A percentile compares a stretch with the other conserved stretches of the same genome.
These are phyloP conservation scores for Elsinoe arachidis DNA, from an alignment of 2,329 filamentous ascomycete species.

Conservation along the genomic window DNA sequence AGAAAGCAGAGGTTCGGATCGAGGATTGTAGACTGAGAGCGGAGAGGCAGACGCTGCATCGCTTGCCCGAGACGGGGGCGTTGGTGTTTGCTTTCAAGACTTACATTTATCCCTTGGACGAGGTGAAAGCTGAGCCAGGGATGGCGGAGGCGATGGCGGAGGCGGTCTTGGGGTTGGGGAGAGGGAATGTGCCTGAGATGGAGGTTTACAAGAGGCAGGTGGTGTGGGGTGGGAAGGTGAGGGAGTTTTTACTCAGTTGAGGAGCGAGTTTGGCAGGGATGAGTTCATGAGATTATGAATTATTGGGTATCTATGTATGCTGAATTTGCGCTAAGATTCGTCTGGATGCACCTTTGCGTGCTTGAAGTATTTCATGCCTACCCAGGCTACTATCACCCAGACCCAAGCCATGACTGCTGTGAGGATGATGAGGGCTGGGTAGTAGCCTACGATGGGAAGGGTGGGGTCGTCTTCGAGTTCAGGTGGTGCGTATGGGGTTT, in stretches of 20 bases:
- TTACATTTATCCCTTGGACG: conserved; percentile 48
- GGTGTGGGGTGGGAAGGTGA: conserved; percentile 49
- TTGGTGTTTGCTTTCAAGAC: conserved; percentile 56
- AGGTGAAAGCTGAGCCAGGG: conserved; percentile 49
- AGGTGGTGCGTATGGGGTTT: conserved; percentile 88
- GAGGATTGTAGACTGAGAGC: conserved; percentile 42
- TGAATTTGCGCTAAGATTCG: conserved; percentile 26
- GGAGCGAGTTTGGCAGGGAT: not conserved
- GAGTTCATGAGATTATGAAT: not conserved
- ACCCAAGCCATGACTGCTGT: conserved; percentile 98
- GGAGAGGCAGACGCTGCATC: conserved; percentile 55
- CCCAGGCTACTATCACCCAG: conserved; percentile 95
- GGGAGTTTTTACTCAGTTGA: conserved; percentile 35
- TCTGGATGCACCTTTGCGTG: conserved; percentile 82
- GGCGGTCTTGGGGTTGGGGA: conserved; percentile 52
- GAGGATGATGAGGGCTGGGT: conserved; percentile 85
- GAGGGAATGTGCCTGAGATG: conserved; percentile 50
- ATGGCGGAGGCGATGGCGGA: conserved; percentile 43
- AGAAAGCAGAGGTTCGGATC: conserved; percentile 28
- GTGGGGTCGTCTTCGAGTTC: conserved; percentile 93
- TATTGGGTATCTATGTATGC: not conserved
- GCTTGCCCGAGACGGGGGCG: conserved; percentile 45
- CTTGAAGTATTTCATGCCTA: conserved; percentile 98
- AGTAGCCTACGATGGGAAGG: conserved; percentile 91
- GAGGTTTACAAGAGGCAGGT: conserved; percentile 50